Conservation (phyloP, 148 eudicot species). For the Cornus controversa region DNA sequence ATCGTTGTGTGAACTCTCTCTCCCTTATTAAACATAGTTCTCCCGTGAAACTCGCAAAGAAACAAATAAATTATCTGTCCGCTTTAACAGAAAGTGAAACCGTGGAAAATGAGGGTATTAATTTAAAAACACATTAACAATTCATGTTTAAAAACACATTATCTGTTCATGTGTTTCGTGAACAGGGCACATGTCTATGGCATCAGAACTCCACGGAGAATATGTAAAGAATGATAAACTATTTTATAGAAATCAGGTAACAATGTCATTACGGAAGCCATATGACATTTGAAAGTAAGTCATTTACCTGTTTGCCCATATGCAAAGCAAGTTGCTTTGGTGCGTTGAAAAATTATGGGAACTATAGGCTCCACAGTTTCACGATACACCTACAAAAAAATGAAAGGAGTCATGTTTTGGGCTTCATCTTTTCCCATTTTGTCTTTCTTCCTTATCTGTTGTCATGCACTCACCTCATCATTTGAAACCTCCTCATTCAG, state of each 20-base stretch:
- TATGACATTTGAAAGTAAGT: not conserved
- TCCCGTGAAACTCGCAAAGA: not conserved
- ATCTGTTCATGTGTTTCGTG: not conserved
- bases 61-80: not conserved
- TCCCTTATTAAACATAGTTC: not conserved
- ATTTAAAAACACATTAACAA: not conserved
- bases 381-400: slow-evolving; percentile 66
- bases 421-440: not conserved
- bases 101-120: not conserved
- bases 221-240: not conserved
- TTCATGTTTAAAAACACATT: not conserved
- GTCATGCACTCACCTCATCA: slow-evolving; percentile 67
- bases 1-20: too few species aligned
- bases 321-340: slow-evolving; percentile 98
- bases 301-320: slow-evolving; percentile 93
- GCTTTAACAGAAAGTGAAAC: not conserved
- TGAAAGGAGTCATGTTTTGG: not conserved
- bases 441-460: not conserved
- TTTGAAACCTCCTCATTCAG: slow-evolving; percentile 95
- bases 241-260: not conserved
- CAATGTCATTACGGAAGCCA: not conserved
- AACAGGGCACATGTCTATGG: not conserved
- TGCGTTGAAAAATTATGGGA: slow-evolving; percentile 95
- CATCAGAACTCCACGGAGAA: not conserved
- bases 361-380: slow-evolving; percentile 98